Percentiles rank a stretch among this genome's conserved stretches.
Conservation (phyloP, 257 asterid species). For the Solanum commersonii region DNA sequence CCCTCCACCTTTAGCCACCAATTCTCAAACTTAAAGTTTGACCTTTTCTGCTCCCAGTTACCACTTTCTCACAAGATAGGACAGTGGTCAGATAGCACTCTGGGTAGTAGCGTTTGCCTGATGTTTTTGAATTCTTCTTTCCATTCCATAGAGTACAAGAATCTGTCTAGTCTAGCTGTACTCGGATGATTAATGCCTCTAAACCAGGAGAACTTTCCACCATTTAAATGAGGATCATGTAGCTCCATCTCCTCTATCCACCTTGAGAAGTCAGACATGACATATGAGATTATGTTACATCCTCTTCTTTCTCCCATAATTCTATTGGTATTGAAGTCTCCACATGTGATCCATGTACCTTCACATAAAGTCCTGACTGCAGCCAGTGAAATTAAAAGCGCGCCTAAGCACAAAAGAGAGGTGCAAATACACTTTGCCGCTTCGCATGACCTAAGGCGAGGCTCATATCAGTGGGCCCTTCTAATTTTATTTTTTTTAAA, state of each 20-base stretch:
- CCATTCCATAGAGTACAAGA: not conserved
- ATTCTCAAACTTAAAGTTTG: not conserved
- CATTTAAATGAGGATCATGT: not conserved
- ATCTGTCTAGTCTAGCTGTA: not conserved
- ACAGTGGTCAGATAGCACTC: not conserved
- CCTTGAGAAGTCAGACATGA: not conserved
- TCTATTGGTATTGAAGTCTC: not conserved
- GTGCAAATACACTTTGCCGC: not conserved
- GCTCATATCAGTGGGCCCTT: not conserved
- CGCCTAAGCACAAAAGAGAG: not conserved
- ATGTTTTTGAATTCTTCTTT: not conserved
- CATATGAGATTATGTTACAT: not conserved
- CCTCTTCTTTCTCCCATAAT: not conserved
- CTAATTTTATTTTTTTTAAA: too few relatives aligned
- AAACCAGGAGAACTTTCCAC: not conserved
- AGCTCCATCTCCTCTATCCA: not conserved
- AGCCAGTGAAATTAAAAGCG: not conserved
- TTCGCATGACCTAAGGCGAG: not conserved
- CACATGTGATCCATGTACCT: not conserved
- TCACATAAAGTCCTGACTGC: not conserved
- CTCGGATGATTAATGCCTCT: not conserved
- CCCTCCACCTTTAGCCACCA: not conserved
- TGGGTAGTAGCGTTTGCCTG: not conserved
- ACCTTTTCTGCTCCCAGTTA: not conserved
- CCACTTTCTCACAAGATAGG: not conserved